These are phyloP conservation scores for Metschnikowia cubensis DNA, from an alignment of 805 yeast species.

Conservation along the genomic window DNA sequence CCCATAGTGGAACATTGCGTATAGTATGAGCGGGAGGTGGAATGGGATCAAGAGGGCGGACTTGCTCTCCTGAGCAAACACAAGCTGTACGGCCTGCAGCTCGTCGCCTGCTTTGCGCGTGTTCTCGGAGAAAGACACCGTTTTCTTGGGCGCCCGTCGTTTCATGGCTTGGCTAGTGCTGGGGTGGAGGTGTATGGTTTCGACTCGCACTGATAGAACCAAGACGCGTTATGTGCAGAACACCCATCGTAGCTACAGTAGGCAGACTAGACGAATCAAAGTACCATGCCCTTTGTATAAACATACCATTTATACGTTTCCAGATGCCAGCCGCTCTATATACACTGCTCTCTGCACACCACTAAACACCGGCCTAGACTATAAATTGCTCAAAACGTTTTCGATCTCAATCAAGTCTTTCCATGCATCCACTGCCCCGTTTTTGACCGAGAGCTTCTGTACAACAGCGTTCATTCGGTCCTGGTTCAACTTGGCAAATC, in stretches of 20 bases:
- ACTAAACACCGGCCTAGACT: neutral
- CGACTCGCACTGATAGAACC: conserved; percentile 2
- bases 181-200: neutral
- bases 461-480: conserved; percentile 53
- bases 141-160: conserved; percentile 12
- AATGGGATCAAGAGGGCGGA: conserved; percentile 23
- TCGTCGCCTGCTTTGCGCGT: conserved; percentile 6
- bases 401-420: conserved; percentile 60
- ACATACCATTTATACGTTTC: too few species aligned
- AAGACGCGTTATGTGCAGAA: neutral
- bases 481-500: conserved; percentile 52
- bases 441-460: conserved; percentile 53
- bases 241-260: neutral
- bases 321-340: too few species aligned
- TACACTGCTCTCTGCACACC: too few species aligned
- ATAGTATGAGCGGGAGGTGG: conserved; percentile 26
- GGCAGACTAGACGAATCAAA: neutral
- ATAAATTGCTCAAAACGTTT: conserved; percentile 31
- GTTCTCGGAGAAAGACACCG: conserved; percentile 14
- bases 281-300: neutral
- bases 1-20: conserved; percentile 30
- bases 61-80: conserved; percentile 7
- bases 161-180: conserved; percentile 5
- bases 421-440: conserved; percentile 59
- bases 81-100: neutral